Percentiles rank a stretch among this genome's conserved stretches.
Evolutionary conservation across 805 yeast species (phyloP).

Genomic region (Saccharomycopsis lassenensis): DNA sequence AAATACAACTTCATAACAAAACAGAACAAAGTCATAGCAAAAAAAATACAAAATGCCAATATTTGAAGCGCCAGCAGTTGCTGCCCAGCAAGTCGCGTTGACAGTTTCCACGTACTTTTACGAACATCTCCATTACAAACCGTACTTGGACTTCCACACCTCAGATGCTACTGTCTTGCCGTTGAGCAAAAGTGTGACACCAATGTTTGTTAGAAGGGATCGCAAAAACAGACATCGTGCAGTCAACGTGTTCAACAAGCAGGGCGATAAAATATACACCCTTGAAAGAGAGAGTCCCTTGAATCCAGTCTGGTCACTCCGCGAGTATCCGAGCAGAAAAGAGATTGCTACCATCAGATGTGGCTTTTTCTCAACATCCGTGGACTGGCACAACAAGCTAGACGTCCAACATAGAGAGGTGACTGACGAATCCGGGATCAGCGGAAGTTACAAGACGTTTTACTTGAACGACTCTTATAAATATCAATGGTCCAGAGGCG

Average conservation of each 20-base stretch:
- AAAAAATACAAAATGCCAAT: slow-evolving; percentile 30
- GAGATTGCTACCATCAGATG: slow-evolving; percentile 42
- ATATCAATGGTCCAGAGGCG: slow-evolving; percentile 44
- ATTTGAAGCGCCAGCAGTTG: slow-evolving; percentile 38
- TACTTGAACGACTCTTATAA: slow-evolving; percentile 41
- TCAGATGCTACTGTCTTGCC: slow-evolving; percentile 33
- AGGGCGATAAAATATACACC: slow-evolving; percentile 34
- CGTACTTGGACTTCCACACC: slow-evolving; percentile 29
- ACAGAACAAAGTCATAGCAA: background rate
- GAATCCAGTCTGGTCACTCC: slow-evolving; percentile 43
- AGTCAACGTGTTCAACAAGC: slow-evolving; percentile 38
- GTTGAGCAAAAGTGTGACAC: slow-evolving; percentile 29
- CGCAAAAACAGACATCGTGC: slow-evolving; percentile 33
- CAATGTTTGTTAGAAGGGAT: slow-evolving; percentile 39
- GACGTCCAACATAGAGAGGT: slow-evolving; percentile 37
- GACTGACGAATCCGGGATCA: slow-evolving; percentile 26
- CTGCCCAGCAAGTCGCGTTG: slow-evolving; percentile 29
- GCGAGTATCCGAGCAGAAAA: slow-evolving; percentile 31
- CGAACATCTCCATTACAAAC: slow-evolving; percentile 32
- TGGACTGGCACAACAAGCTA: slow-evolving; percentile 37
- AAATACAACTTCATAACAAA: background rate
- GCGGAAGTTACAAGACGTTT: slow-evolving; percentile 37
- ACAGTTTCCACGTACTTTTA: slow-evolving; percentile 33
- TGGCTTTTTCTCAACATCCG: slow-evolving; percentile 34
- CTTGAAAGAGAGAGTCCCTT: slow-evolving; percentile 38